Conservation (phyloP, 768 basidiomycete species). For the Scleroderma bovista region DNA sequence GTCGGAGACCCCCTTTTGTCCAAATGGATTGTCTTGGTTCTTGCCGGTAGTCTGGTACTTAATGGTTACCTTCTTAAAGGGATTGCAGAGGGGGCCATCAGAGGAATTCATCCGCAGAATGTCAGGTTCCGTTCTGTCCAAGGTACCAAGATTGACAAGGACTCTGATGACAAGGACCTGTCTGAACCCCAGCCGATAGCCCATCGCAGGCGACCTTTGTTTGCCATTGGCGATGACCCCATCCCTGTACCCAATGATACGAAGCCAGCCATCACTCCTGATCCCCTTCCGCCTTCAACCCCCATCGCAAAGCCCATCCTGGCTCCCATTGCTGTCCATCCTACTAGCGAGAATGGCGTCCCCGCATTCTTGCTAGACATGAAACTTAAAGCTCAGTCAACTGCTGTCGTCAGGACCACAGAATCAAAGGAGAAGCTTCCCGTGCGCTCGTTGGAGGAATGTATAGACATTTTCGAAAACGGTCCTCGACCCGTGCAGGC, state of each 20-base stretch:
- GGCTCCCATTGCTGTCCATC: conserved; percentile 21
- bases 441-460: conserved; percentile 64
- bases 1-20: conserved; percentile 91
- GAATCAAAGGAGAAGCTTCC: conserved; percentile 9
- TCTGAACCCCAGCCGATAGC: conserved; percentile 8
- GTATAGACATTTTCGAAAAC: conserved; percentile 73
- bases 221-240: conserved; percentile 20
- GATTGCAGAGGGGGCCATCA: conserved; percentile 53
- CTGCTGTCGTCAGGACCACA: conserved; percentile 8
- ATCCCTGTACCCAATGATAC: conserved; percentile 8
- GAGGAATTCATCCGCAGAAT: conserved; percentile 24
- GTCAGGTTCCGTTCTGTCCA: conserved; percentile 26
- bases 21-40: conserved; percentile 90
- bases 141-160: conserved; percentile 14
- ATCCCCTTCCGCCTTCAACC: conserved; percentile 11
- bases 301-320: conserved; percentile 12
- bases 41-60: conserved; percentile 80
- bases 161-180: conserved; percentile 17
- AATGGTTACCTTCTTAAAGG: conserved; percentile 94
- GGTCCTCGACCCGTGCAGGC: conserved; percentile 57
- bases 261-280: conserved; percentile 13
- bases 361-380: conserved; percentile 27
- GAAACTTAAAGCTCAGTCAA: conserved; percentile 27
- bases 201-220: conserved; percentile 17
- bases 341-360: conserved; percentile 17